Evolutionary conservation across 78 protist species (phyloP), one percentile per base, ranked within the genome.

Genomic region (Speleostelium caveatum): DNA sequence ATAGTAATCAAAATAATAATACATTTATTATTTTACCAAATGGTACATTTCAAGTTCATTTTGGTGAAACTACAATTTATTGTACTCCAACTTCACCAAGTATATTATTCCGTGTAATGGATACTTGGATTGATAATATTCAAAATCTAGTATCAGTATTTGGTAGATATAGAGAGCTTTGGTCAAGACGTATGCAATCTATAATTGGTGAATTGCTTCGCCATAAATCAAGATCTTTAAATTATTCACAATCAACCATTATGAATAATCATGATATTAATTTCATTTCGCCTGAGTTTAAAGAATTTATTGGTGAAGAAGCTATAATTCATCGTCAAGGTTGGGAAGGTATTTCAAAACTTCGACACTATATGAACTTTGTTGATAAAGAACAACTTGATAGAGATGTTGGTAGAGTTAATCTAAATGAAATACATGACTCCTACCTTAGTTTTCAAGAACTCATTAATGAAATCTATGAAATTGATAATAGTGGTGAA

Each of bases 271-370:
- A 26, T n/a, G 32, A 36, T 42, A 35, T 83, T 21, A 71, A 71
- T 21, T 83, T 83, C 61, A 69, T 83, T 36, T 74, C 91, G 32
- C 91, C 91, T 0, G 91, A 83, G n/a, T 83, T 83, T 36, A 83
- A 83, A 59, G 91, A 83, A 42, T 69, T 83, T n/a, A 83, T 83
- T 59, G 91, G 91, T 33, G 91, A 83, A 33, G 91, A 83, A 60
- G 91, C 91, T 2, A 39, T 83, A 2, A 83, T 83, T 26, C 91
- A 83, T 60, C 63, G 91, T n/a, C 36, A 36, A 14, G 91, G 91
- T 30, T 83, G 91, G 91, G 66, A 71, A 12, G 91, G 69, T 53
- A 83, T 83, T 4, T 69, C 80, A 7, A 49, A 38, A 26, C 22
- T 83, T 71, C n/a, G 91, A 35, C 80, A 83, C 30, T 83, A 63